A percentile compares a stretch with the other conserved stretches of the same genome.
Conservation (phyloP, 2,329 filamentous ascomycete genomes). For the Whalleya microplaca region DNA sequence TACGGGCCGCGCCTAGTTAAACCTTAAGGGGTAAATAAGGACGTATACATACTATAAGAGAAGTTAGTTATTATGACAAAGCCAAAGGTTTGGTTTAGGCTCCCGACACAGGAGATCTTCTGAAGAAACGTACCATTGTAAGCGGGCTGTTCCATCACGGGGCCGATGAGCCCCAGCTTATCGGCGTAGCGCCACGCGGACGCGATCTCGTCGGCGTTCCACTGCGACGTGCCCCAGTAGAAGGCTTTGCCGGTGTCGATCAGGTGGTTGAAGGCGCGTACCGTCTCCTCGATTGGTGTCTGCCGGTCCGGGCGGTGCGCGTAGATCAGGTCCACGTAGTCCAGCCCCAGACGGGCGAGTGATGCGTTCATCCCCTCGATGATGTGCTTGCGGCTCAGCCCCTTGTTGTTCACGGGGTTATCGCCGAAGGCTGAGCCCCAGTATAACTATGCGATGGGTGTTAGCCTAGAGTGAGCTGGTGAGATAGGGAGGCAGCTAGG, state of each 20-base stretch:
- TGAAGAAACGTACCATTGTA: constrained; percentile 63
- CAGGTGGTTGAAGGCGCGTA: constrained; percentile 71
- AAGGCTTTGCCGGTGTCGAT: constrained; percentile 70
- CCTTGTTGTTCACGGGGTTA: constrained; percentile 67
- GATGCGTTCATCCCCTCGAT: constrained; percentile 66
- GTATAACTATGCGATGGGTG: constrained; percentile 54
- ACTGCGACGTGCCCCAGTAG: constrained; percentile 73
- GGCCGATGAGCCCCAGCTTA: constrained; percentile 62
- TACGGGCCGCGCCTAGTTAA: too few species aligned
- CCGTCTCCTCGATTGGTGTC: constrained; percentile 72
- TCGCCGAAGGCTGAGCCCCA: constrained; percentile 64
- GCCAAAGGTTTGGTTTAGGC: too few species aligned
- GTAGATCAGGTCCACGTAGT: constrained; percentile 71
- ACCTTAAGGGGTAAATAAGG: too few species aligned
- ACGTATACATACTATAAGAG: too few species aligned
- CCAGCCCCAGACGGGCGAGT: constrained; percentile 59
- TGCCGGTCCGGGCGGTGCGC: constrained; percentile 69
- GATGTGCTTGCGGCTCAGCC: constrained; percentile 71
- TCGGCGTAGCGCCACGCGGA: constrained; percentile 65
- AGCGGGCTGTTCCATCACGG: constrained; percentile 67
- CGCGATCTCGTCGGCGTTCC: constrained; percentile 67
- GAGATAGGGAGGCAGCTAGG: too few species aligned
- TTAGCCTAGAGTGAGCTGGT: background rate
- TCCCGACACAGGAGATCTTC: too few species aligned
- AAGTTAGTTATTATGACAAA: too few species aligned